Conservation (phyloP, 2,329 filamentous ascomycete species). For the Cladobotryum protrusum region DNA sequence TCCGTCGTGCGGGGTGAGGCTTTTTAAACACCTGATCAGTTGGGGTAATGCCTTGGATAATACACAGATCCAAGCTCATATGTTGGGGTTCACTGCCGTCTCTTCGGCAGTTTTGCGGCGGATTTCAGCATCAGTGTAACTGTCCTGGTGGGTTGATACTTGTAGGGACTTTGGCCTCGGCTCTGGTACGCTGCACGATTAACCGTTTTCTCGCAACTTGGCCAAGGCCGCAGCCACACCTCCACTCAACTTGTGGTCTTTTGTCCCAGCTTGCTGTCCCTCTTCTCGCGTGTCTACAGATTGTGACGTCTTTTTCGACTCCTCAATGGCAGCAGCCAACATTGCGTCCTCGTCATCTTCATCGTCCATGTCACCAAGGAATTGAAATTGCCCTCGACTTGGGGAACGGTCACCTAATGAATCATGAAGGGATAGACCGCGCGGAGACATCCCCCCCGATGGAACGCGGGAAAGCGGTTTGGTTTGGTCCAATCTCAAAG, state of each 20-base stretch:
- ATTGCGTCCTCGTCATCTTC: conserved; percentile 35
- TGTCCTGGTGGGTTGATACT: not conserved
- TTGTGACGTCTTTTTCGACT: conserved; percentile 36
- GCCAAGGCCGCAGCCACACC: conserved; percentile 57
- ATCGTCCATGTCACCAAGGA: conserved; percentile 37
- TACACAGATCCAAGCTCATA: not conserved
- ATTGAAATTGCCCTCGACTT: conserved; percentile 28
- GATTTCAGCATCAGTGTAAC: not conserved
- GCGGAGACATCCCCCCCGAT: conserved; percentile 33
- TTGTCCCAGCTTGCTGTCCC: conserved; percentile 15
- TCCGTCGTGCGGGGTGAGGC: no score
- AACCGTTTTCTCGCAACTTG: conserved; percentile 43
- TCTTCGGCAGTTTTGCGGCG: conserved; percentile 9
- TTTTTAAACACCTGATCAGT: no score
- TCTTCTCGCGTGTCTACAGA: conserved; percentile 12
- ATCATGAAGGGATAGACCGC: conserved; percentile 1
- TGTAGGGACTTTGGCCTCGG: not conserved
- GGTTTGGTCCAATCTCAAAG: conserved; percentile 31
- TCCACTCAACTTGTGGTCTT: conserved; percentile 41
- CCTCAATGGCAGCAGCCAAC: conserved; percentile 41
- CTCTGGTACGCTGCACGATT: not conserved
- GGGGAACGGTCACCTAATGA: conserved; percentile 1
- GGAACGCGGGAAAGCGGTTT: conserved; percentile 35
- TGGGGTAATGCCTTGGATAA: conserved; percentile 1
- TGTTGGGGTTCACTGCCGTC: not conserved